A percentile compares a stretch with the other conserved stretches of the same genome.
Evolutionary conservation across 2,329 filamentous ascomycete species (phyloP).

Genomic region (Pyrenophora tritici-repentis): DNA sequence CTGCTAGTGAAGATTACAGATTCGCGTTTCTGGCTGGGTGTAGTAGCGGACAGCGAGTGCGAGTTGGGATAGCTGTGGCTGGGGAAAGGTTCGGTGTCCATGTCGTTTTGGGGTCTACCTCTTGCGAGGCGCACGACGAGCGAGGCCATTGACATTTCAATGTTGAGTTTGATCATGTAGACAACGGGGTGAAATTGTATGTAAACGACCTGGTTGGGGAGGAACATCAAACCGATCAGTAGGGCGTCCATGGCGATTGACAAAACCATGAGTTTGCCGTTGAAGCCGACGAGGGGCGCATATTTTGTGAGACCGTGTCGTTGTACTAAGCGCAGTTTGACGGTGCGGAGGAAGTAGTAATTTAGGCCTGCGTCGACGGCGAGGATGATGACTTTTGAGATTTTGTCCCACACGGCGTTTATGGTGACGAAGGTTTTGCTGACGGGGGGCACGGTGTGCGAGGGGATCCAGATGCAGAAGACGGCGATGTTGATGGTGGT

Average conservation of each 20-base stretch:
- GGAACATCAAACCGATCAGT: slow-evolving; percentile 49
- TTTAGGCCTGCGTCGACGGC: slow-evolving; percentile 59
- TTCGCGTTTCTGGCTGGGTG: slow-evolving; percentile 13
- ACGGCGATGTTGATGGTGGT: slow-evolving; percentile 59
- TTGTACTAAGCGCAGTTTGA: slow-evolving; percentile 46
- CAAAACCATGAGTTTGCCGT: slow-evolving; percentile 48
- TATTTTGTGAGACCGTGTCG: slow-evolving; percentile 51
- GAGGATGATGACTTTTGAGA: slow-evolving; percentile 59
- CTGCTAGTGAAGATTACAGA: slow-evolving; percentile 18
- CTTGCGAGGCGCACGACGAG: slow-evolving; percentile 47
- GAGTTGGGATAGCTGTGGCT: slow-evolving; percentile 24
- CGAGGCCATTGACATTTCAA: slow-evolving; percentile 53
- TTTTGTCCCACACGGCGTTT: slow-evolving; percentile 60
- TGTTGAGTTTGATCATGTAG: slow-evolving; percentile 53
- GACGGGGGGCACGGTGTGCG: slow-evolving; percentile 44
- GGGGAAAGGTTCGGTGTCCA: slow-evolving; percentile 22
- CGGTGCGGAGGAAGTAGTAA: slow-evolving; percentile 56
- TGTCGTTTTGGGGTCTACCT: slow-evolving; percentile 37
- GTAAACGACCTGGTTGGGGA: slow-evolving; percentile 46
- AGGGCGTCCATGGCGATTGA: slow-evolving; percentile 50
- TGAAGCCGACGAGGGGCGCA: slow-evolving; percentile 48
- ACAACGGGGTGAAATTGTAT: slow-evolving; percentile 51
- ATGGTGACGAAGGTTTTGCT: slow-evolving; percentile 50
- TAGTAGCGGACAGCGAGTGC: slow-evolving; percentile 19
- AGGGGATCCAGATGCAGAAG: slow-evolving; percentile 60